phyloP scores from a whole-genome alignment of 352 stramenopile genomes.

The Phytophthora megakarya region DNA sequence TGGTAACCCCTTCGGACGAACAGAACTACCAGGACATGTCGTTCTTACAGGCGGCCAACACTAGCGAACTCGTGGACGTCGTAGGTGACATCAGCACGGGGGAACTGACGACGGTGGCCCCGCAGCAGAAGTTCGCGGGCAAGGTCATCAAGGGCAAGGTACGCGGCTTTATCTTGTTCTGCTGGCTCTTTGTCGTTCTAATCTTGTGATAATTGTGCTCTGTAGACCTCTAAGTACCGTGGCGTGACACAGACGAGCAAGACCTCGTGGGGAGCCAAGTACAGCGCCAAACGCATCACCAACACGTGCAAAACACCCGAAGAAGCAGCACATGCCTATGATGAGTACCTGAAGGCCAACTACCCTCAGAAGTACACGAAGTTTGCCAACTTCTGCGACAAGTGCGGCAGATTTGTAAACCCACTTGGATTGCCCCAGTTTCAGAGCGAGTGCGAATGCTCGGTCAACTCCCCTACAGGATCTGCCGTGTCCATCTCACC shows the following conservation, averaged over 20 bases:
- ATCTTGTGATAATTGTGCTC: slow-evolving; percentile 19
- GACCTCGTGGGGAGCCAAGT: slow-evolving; percentile 88
- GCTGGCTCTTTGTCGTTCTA: slow-evolving; percentile 13
- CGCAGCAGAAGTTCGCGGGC: slow-evolving; percentile 56
- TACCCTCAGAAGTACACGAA: slow-evolving; percentile 86
- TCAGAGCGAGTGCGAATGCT: slow-evolving; percentile 75
- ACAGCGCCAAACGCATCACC: slow-evolving; percentile 87
- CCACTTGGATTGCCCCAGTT: slow-evolving; percentile 74
- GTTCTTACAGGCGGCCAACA: slow-evolving; percentile 63
- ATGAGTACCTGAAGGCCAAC: slow-evolving; percentile 82
- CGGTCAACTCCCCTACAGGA: slow-evolving; percentile 31
- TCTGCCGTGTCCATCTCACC: slow-evolving; percentile 29
- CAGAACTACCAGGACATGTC: slow-evolving; percentile 82
- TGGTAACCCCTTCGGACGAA: slow-evolving; percentile 65
- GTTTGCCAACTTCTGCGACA: slow-evolving; percentile 88
- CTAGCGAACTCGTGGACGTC: slow-evolving; percentile 64
- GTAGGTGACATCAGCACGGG: slow-evolving; percentile 57
- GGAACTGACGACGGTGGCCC: slow-evolving; percentile 51
- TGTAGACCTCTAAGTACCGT: slow-evolving; percentile 86
- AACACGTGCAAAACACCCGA: slow-evolving; percentile 90
- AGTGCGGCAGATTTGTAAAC: slow-evolving; percentile 84
- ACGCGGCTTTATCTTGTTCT: slow-evolving; percentile 7
- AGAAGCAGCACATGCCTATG: slow-evolving; percentile 81
- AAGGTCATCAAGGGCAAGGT: slow-evolving; percentile 88
- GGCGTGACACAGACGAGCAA: slow-evolving; percentile 88